Conservation (phyloP, 305 asterid species). For the Withania somnifera region DNA sequence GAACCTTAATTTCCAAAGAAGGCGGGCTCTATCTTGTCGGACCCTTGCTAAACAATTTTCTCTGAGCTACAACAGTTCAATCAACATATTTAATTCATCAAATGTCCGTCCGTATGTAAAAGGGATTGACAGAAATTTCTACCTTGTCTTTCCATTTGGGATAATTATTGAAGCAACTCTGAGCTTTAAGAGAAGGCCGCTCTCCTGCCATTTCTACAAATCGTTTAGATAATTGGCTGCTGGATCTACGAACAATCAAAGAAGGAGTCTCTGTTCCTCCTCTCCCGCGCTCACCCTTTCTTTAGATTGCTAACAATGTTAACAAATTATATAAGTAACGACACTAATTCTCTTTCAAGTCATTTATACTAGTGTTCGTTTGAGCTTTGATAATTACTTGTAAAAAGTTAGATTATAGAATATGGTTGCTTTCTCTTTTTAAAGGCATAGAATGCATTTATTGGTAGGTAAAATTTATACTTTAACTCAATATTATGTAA, state of each 20-base stretch:
- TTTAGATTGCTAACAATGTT: too few relatives aligned
- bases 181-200: constrained; percentile 46
- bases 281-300: too few relatives aligned
- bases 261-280: neutral
- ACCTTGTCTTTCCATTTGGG: constrained; percentile 77
- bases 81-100: neutral
- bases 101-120: neutral
- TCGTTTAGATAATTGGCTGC: neutral
- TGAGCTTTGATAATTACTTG: too few relatives aligned
- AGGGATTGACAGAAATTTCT: neutral
- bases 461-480: too few relatives aligned
- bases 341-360: too few relatives aligned
- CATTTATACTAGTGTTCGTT: too few relatives aligned
- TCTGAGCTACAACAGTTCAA: constrained; percentile 40
- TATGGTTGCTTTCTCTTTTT: too few relatives aligned
- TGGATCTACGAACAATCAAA: neutral
- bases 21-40: constrained; percentile 59
- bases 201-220: constrained; percentile 34
- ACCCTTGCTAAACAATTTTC: constrained; percentile 80
- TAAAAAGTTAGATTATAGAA: too few relatives aligned
- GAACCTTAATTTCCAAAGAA: constrained; percentile 75
- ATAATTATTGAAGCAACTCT: constrained; percentile 36
- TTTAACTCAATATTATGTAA: too few relatives aligned
- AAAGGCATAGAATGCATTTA: too few relatives aligned
- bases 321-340: too few relatives aligned